Evolutionary conservation across 1,284 basidiomycete species (phyloP), one percentile per base, ranked within the genome.

Genomic region (Xanthoconium separans): DNA sequence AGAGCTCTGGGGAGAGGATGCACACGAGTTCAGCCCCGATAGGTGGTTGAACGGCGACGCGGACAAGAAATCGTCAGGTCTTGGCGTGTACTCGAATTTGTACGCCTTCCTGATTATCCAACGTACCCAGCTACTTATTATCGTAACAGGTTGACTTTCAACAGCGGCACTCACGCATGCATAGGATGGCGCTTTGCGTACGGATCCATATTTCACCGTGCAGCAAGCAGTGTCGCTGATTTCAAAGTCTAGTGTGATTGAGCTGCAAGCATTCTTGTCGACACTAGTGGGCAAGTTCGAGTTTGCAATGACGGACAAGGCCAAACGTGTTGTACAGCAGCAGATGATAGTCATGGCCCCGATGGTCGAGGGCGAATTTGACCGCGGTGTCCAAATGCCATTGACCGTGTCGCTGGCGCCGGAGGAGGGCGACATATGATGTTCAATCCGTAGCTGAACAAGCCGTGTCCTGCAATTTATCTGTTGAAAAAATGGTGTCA

Each of bases 51-150:
- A 70, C n/a, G 64, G 66, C n/a, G 64, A 66, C 30, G 58, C 64
- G 4, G 68, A 70, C 15, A 76, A 73, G 61, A 74, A 68, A 40
- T 55, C 59, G 11, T 59, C 70, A 20, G 66, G 73, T 0, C 63
- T 81, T 11, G 80, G 82, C 2, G 70, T 79, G 12, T 78, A 78
- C 51, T 74, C 72, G 2, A 80, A 81, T 61, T 61, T 82, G 81
- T 83, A 2, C 2, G 60, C 5, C n/a, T 20, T 41, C 6, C 7
- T 7, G 15, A 22, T 22, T 8, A 15, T 3, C 16, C 33, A 16
- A 15, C 15, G 3, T 16, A 34, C 13, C 15, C 13, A 2, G 16
- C 7, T 34, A 39, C 37, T n/a, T 39, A 24, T 18, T 9, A 15
- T 16, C 8, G 40, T 30, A 2, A 44, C 20, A 79, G 77, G 22